Base-by-base conservation (phyloP, 768 basidiomycete species). In the Pisolithus marmoratus region DNA sequence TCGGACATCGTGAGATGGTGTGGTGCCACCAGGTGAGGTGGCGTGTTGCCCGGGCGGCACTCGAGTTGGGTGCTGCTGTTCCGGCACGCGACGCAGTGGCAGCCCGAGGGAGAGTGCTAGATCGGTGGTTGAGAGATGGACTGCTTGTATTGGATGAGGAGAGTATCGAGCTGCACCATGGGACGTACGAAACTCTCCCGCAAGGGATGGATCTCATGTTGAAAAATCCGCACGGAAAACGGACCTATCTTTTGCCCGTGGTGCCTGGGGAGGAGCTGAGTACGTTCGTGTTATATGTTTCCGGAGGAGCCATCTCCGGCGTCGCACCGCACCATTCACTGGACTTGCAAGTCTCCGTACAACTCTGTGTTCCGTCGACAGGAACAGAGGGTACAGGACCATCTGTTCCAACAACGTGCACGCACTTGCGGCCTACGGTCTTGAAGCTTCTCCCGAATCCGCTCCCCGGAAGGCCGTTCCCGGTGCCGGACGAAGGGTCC, bases 11-110 rank as follows among this genome's bases (percentile, higher is more conserved):
- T 38, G 94, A 90, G 54, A 94, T 97, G 82, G 92, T 98, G 4
- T 99, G 96, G 96, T 98, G 96, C 63, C 91, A 97, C 68, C 96
- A 99, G 69, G 85, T 97, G 9, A 85, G 96, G 38, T 91, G 87
- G 87, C 80, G 84, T 22, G 74, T 95, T 31, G 94, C 94, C 15
- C 77, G 90, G 48, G 81, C 84, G 19, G 84, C 84, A 23, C 70
- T 97, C 6, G 89, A 91, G 59, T 70, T 89, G 11, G 78, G 78
- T 2, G 62, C 55, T n/a, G 51, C 61, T 5, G 36, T 14, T 34
- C 15, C 34, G 12, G 14, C 34, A 34, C 51, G 3, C 59, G 66
- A 34, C 8, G 58, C 69, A 0, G 44, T 47, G 24, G 63, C 59
- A 4, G 56, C 44, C 4, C 68, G 67, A 2, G 70, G 71, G 27